These are phyloP conservation scores for Leccinum aurantiacum DNA, from an alignment of 768 basidiomycete genomes.

Conservation along the genomic window DNA sequence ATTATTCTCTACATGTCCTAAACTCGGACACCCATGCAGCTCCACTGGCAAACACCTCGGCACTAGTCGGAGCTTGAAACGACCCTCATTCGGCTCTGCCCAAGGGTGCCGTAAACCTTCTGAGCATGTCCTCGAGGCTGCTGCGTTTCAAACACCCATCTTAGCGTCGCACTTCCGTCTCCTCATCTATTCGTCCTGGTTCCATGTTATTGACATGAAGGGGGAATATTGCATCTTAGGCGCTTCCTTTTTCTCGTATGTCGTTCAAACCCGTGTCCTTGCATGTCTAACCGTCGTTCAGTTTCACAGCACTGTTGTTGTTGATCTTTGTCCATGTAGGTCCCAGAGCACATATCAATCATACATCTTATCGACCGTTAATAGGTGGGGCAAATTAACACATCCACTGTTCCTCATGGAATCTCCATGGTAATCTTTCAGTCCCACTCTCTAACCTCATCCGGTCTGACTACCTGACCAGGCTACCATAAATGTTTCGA, in stretches of 20 bases:
- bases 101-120: constrained; percentile 16
- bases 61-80: constrained; percentile 16
- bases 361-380: constrained; percentile 22
- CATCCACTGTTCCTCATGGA: constrained; percentile 65
- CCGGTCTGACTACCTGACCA: constrained; percentile 32
- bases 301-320: constrained; percentile 45
- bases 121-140: constrained; percentile 22
- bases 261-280: constrained; percentile 12
- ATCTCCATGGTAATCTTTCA: constrained; percentile 64
- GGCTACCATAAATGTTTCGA: constrained; percentile 69
- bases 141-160: constrained; percentile 22
- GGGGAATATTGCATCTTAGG: constrained; percentile 76
- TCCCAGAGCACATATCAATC: constrained; percentile 22
- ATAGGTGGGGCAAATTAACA: constrained; percentile 82
- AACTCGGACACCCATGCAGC: neutral
- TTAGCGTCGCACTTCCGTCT: constrained; percentile 17
- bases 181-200: constrained; percentile 18
- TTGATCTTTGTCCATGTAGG: constrained; percentile 82
- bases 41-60: neutral
- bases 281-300: constrained; percentile 16
- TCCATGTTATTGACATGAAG: constrained; percentile 45
- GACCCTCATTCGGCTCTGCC: constrained; percentile 7
- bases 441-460: constrained; percentile 1
- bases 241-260: constrained; percentile 73
- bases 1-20: neutral